Evolutionary conservation across 2,329 filamentous ascomycete genomes (phyloP), one percentile per base, ranked within the genome.

Genomic region (Hymenoscyphus fructigenus): DNA sequence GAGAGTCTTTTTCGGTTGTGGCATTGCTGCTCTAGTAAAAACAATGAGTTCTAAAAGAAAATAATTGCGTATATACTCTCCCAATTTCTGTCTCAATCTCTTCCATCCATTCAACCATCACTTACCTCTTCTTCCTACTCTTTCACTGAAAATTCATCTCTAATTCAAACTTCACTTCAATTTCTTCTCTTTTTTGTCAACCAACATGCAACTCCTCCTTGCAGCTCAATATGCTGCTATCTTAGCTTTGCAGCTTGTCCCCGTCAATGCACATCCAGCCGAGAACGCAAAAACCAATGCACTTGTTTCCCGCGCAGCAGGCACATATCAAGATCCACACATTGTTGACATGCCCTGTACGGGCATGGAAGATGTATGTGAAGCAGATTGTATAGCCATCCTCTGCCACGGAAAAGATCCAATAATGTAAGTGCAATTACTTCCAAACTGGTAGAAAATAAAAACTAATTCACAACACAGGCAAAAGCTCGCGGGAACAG

Each of bases 331-430:
- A 28, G 55, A 57, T 29, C 55, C 55, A n/a, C 55, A 57, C 26
- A 57, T 29, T 7, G 55, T 57, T 9, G 55, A 57, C 32, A 57
- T 57, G 55, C 55, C 55, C 32, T 57, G 55, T 34, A 57, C 55
- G 3, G 26, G 26, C 17, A 57, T 57, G 55, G 55, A 57, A 57
- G 55, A 57, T 34, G 55, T 57, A n/a, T 57, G 55, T 57, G 55
- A 57, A 34, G 55, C 55, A 57, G 55, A 57, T n/a, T 57, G 55
- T 29, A 57, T 57, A 32, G 55, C 55, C 26, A 57, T 57, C 7
- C 55, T 57, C 26, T 57, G 55, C 32, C 55, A 57, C 55, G 55
- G 55, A n/a, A 57, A 57, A 34, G 55, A 57, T 34, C 55, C 55
- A 15, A 28, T 32, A 17, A 57, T 57, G 55, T 57, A 28, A 32